Evolutionary conservation across 768 basidiomycete species (phyloP), one percentile per base, ranked within the genome.

Genomic region (Bullera alba): DNA sequence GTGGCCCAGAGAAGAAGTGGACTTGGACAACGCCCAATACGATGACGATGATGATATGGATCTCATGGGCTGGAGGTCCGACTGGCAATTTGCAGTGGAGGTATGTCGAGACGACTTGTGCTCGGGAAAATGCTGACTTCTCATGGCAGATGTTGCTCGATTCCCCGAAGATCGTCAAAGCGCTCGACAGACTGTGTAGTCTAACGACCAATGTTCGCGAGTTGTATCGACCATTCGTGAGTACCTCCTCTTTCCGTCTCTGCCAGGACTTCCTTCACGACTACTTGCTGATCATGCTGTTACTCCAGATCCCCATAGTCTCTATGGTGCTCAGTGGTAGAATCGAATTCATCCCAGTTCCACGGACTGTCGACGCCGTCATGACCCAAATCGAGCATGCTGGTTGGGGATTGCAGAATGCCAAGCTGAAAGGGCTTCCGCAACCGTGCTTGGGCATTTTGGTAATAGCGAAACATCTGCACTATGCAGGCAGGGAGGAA

Each of bases 391-490:
- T 70, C 1, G 51, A 67, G 37, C 54, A 54, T 16, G 60, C 63
- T 25, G 67, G 64, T 5, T 72, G 71, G 71, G 69, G 69, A 0
- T 37, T 60, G 15, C 42, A 51, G n/a, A 46, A 49, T 12, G 39
- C 55, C 19, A 70, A 72, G 49, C 39, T 72, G 5, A 66, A 60
- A 51, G 65, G 77, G 48, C 69, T 91, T 19, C 75, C 87, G 17
- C 88, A 92, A 65, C 86, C 91, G 6, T 76, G 80, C 2, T 71
- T 89, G 17, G 90, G 87, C 63, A 77, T 93, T 26, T 78, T 95
- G 36, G 84, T 97, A 52, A 85, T 91, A n/a, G 79, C 82, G 14
- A 78, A 83, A 62, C 92, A 95, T 64, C 77, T 82, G 3, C 75
- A 81, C 22, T 83, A 82, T 8, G 80, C 81, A 5, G 91, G 91